These are phyloP conservation scores for Penicillium hordei DNA, from an alignment of 2,329 filamentous ascomycete species.

Conservation along the genomic window DNA sequence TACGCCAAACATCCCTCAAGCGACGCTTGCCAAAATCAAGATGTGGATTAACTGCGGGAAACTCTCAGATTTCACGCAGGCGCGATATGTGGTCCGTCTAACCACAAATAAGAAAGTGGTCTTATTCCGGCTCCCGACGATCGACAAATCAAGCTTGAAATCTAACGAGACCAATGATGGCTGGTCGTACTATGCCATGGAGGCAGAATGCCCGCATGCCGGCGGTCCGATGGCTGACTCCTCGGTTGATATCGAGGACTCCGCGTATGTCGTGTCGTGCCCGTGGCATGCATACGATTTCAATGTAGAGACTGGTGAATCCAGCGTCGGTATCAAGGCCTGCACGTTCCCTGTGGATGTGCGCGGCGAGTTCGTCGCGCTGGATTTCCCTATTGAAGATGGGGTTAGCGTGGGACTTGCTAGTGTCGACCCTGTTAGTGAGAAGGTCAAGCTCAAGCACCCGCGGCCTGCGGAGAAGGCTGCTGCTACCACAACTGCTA, in stretches of 20 bases:
- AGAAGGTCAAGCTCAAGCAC: slow-evolving; percentile 48
- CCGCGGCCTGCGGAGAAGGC: slow-evolving; percentile 16
- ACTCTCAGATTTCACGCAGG: slow-evolving; percentile 38
- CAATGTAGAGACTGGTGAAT: slow-evolving; percentile 51
- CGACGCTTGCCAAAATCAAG: not conserved
- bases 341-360: slow-evolving; percentile 49
- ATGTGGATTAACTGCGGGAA: slow-evolving; percentile 31
- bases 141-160: slow-evolving; percentile 33
- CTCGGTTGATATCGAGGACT: slow-evolving; percentile 50
- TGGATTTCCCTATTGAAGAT: slow-evolving; percentile 34
- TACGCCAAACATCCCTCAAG: not conserved
- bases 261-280: slow-evolving; percentile 49
- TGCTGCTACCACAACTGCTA: slow-evolving; percentile 4
- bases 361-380: slow-evolving; percentile 34
- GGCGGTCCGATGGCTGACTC: slow-evolving; percentile 50
- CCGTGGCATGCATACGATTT: slow-evolving; percentile 54
- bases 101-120: slow-evolving; percentile 49
- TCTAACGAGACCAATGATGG: slow-evolving; percentile 38
- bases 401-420: slow-evolving; percentile 28
- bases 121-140: slow-evolving; percentile 47
- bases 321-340: slow-evolving; percentile 49
- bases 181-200: slow-evolving; percentile 52
- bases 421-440: slow-evolving; percentile 46
- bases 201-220: slow-evolving; percentile 50
- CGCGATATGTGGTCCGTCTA: slow-evolving; percentile 46